Evolutionary conservation across 2,329 filamentous ascomycete genomes (phyloP).

Genomic region (Colletotrichum caudatum): DNA sequence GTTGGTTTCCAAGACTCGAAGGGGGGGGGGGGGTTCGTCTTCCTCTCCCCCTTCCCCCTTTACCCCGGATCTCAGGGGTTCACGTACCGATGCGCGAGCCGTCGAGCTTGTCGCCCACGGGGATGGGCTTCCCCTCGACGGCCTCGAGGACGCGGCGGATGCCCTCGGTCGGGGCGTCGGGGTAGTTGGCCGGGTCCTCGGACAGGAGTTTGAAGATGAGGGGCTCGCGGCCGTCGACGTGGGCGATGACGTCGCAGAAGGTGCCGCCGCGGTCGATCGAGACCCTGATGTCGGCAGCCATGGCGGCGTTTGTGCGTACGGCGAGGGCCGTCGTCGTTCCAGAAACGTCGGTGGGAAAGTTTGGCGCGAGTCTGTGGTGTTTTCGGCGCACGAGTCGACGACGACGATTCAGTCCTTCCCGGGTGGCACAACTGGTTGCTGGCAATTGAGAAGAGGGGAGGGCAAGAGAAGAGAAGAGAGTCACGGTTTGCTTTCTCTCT

Average conservation of each 20-base stretch:
- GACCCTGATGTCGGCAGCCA: slow-evolving; percentile 46
- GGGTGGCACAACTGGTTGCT: neutral
- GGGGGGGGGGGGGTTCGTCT: too few species aligned
- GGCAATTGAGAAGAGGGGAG: neutral
- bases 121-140: slow-evolving; percentile 70
- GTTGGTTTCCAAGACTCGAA: neutral
- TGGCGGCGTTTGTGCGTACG: neutral
- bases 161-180: slow-evolving; percentile 78
- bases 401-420: neutral
- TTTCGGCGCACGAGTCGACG: slow-evolving; percentile 3
- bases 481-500: neutral
- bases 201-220: slow-evolving; percentile 81
- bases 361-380: neutral
- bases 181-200: slow-evolving; percentile 77
- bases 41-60: neutral
- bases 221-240: slow-evolving; percentile 73
- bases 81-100: slow-evolving; percentile 49
- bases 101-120: slow-evolving; percentile 49
- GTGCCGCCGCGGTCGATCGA: slow-evolving; percentile 74
- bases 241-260: slow-evolving; percentile 79
- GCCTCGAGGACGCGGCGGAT: slow-evolving; percentile 74
- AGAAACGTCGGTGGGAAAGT: neutral
- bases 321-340: too few species aligned
- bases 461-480: too few species aligned
- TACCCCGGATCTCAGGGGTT: neutral